Conservation (phyloP, 345 rosid species). For the Clausena lansium region DNA sequence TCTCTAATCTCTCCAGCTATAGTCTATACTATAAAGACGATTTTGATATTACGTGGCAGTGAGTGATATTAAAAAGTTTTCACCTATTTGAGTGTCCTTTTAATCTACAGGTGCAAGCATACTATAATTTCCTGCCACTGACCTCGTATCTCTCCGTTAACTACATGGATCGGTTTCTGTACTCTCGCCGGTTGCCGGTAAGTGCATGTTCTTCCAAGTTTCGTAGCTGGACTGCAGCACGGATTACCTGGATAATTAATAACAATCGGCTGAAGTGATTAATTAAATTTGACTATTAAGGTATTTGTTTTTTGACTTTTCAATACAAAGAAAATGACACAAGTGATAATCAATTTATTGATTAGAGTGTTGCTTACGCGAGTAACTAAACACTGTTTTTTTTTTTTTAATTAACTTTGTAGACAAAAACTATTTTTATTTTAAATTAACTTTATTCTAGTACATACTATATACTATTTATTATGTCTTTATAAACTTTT, state of each 20-base stretch:
- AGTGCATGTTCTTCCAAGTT: slow-evolving; percentile 17
- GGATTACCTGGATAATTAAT: slow-evolving; percentile 5
- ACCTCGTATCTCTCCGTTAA: slow-evolving; percentile 98
- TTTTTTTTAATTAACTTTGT: background rate
- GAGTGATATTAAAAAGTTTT: no score
- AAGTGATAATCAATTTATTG: background rate
- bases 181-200: slow-evolving; percentile 76
- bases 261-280: slow-evolving; percentile 16
- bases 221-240: slow-evolving; percentile 2
- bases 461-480: background rate
- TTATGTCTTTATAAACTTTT: background rate
- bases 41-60: background rate
- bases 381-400: background rate
- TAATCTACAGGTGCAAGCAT: slow-evolving; percentile 65
- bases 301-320: slow-evolving; percentile 44
- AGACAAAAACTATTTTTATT: background rate
- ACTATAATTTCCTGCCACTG: slow-evolving; percentile 68
- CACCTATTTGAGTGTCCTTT: background rate
- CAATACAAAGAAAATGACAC: slow-evolving; percentile 28
- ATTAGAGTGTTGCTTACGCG: background rate
- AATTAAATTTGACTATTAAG: slow-evolving; percentile 24
- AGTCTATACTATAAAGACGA: background rate
- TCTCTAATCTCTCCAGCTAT: no score
- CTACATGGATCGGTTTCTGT: slow-evolving; percentile 88
- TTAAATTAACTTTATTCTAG: no score